Base-by-base conservation (phyloP, 345 rosid genomes). In the Hypericum androsaemum region DNA sequence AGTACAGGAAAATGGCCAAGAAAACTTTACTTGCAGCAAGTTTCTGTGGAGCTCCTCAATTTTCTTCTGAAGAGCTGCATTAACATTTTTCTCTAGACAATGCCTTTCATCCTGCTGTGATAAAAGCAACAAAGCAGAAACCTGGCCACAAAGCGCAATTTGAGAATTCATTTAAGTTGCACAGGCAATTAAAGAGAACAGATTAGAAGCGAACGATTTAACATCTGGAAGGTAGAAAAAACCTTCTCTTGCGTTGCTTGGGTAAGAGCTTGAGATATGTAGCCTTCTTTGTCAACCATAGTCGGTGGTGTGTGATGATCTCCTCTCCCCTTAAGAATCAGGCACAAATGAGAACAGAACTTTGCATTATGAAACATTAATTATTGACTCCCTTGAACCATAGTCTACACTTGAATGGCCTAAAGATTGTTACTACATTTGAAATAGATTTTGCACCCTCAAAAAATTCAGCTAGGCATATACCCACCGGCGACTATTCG, bases 61-160 rank as follows among this genome's bases (percentile, higher is more conserved):
- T 72, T 79, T 94, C 66, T 79, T 78, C 74, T 74, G 92, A 57
- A 94, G 97, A 62, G 85, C 95, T 56, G 67, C 78, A 60, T 74
- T 76, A 59, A 86, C 81, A 74, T 94, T 94, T 71, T 68, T 83
- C 69, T 94, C 95, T 65, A 88, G 74, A 58, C 86, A 71, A 75
- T 88, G 94, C 59, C 97, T 80, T 74, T 88, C 99, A 61, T 86
- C 99, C 69, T 88, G 84, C 71, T 94, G 97, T 7, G 99, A 88
- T 62, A 94, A 58, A 68, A 94, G 95, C 57, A 94, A 64, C 28
- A 94, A 73, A 38, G 94, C 74, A 14, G 80, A 74, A 62, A 88
- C 94, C 99, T 94, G 77, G 48, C 43, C 68, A 50, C 53, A 41
- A 55, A 57, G 51, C 44, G 17, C 44, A 22, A 32, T 37, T 59